Percentiles rank a stretch among this genome's conserved stretches.
Conservation (phyloP, 1,284 basidiomycete genomes). For the Tetrapyrgos nigripes region DNA sequence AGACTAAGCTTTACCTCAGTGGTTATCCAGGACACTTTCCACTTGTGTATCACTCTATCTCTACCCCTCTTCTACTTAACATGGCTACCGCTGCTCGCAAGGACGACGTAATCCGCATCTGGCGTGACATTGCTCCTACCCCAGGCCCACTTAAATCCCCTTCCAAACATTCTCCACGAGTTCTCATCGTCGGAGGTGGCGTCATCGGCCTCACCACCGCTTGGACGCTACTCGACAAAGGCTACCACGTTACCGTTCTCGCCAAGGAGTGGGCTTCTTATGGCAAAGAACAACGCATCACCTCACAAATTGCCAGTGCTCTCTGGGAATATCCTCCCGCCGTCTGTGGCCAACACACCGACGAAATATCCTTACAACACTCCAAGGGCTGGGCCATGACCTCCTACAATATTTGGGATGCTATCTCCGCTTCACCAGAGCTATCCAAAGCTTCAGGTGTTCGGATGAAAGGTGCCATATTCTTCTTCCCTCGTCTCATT, state of each 20-base stretch:
- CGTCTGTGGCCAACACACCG: slow-evolving; percentile 41
- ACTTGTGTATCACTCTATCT: no score
- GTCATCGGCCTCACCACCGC: slow-evolving; percentile 26
- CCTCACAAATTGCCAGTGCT: slow-evolving; percentile 36
- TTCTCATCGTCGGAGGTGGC: slow-evolving; percentile 17
- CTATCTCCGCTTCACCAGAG: slow-evolving; percentile 12
- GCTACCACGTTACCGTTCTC: slow-evolving; percentile 37
- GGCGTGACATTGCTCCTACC: neutral
- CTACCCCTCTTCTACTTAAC: neutral
- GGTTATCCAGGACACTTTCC: no score
- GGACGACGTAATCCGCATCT: neutral
- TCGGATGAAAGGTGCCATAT: slow-evolving; percentile 29
- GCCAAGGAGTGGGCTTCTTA: slow-evolving; percentile 24
- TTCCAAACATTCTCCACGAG: neutral
- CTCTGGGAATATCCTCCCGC: slow-evolving; percentile 42
- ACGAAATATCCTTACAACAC: slow-evolving; percentile 35
- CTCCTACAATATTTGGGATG: slow-evolving; percentile 35
- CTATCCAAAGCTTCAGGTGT: slow-evolving; percentile 19
- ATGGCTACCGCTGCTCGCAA: neutral
- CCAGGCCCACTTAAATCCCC: neutral
- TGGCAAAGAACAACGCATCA: slow-evolving; percentile 28
- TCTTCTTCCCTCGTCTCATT: slow-evolving; percentile 41
- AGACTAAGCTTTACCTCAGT: no score
- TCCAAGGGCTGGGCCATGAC: slow-evolving; percentile 41
- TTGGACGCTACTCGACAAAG: slow-evolving; percentile 37